Conservation (phyloP, 2,329 filamentous ascomycete genomes). For the Colletotrichum filicis region DNA sequence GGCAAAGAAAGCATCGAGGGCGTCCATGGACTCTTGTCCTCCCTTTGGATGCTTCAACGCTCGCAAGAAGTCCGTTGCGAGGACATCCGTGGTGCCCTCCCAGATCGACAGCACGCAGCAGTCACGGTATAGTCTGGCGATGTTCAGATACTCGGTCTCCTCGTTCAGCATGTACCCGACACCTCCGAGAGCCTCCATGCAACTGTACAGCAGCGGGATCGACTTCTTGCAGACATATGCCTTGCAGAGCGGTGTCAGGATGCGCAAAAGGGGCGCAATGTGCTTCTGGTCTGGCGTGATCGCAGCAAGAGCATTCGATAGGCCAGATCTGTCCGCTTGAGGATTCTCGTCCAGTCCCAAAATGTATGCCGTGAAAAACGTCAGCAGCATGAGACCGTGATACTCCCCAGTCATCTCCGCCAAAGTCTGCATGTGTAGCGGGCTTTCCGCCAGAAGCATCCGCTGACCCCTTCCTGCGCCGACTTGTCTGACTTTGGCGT, state of each 20-base stretch:
- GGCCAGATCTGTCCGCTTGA: neutral
- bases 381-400: conserved; percentile 65
- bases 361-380: conserved; percentile 63
- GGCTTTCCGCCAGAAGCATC: conserved; percentile 60
- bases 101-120: conserved; percentile 73
- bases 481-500: conserved; percentile 66
- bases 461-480: conserved; percentile 45
- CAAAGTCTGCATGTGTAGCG: conserved; percentile 68
- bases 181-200: conserved; percentile 74
- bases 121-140: conserved; percentile 74
- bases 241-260: conserved; percentile 70
- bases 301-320: neutral
- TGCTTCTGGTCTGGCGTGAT: conserved; percentile 48
- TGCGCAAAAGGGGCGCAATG: conserved; percentile 59
- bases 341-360: conserved; percentile 65
- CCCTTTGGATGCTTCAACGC: conserved; percentile 56
- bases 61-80: conserved; percentile 56
- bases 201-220: conserved; percentile 62
- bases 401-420: conserved; percentile 67
- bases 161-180: conserved; percentile 74
- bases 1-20: conserved; percentile 53
- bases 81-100: conserved; percentile 79
- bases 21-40: conserved; percentile 51
- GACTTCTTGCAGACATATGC: conserved; percentile 64
- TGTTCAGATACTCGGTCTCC: conserved; percentile 69